phyloP scores from a whole-genome alignment of 495 filamentous ascomycete species.

The Aspergillus campestris region DNA sequence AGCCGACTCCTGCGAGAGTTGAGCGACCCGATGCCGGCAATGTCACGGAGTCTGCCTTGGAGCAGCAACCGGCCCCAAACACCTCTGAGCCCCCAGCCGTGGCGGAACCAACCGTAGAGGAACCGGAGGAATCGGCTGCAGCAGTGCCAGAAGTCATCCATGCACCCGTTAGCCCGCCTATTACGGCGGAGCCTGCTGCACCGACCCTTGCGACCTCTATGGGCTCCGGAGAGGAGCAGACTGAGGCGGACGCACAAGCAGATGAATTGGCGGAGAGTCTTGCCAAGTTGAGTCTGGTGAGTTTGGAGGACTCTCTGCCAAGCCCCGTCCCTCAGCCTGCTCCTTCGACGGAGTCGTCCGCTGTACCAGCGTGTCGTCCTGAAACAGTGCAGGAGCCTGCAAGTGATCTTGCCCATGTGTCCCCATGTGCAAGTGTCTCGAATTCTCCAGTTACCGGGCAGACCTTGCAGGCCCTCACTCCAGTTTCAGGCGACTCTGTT shows the following conservation, averaged over 20 bases:
- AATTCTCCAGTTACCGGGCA: not conserved
- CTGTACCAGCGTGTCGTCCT: constrained; percentile 4
- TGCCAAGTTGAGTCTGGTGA: not conserved
- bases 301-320: constrained; percentile 1
- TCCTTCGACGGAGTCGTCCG: constrained; percentile 3
- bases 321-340: constrained; percentile 4
- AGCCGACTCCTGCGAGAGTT: not conserved
- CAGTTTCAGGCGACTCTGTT: constrained; percentile 1
- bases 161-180: no score
- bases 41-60: not conserved
- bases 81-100: constrained; percentile 6
- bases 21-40: not conserved
- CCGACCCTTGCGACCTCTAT: constrained; percentile 3
- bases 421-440: not conserved
- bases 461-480: not conserved
- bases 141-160: not conserved
- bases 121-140: constrained; percentile 1
- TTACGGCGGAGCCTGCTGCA: not conserved
- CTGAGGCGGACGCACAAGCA: constrained; percentile 6
- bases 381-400: constrained; percentile 2
- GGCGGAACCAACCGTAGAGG: constrained; percentile 8
- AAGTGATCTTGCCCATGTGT: not conserved
- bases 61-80: not conserved
- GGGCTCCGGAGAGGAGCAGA: constrained; percentile 5
- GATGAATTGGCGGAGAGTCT: constrained; percentile 2